Evolutionary conservation across 2,329 filamentous ascomycete genomes (phyloP), one percentile per base, ranked within the genome.

Genomic region (Onygenales sp.): DNA sequence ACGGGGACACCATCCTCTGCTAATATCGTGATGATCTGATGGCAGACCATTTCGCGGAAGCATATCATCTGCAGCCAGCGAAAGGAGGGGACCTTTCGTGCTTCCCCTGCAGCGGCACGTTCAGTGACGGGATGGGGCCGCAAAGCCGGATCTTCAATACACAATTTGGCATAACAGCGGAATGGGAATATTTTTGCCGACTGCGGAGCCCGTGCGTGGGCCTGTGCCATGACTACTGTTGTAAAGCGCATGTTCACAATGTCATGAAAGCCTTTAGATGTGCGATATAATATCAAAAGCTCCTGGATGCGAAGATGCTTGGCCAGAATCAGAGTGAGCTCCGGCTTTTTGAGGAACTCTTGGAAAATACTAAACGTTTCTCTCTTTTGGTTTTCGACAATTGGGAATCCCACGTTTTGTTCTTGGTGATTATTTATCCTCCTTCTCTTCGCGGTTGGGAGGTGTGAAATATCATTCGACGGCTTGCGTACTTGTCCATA

Each of bases 21-120:
- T 58, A 90, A 72, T 10, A 77, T 70, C 11, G 77, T 77, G n/a
- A 86, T 65, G 58, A 89, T 86, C 59, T 87, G 80, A 31, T 76
- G 70, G 55, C 80, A 75, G 37, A 75, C 75, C 40, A 73, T 70
- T 58, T 85, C 72, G 9, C 84, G 77, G 54, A 74, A 78, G 57
- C 80, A 66, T 0, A 88, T 74, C 78, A 92, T 83, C 53, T 79
- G 75, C 6, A 88, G 73, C 78, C 86, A 93, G 44, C 74, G 73
- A 47, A 92, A 71, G 6, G 79, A 77, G 0, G 87, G 86, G 1
- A 87, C 76, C 21, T 68, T 67, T 46, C 76, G 81, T 32, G 74
- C 64, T 33, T 71, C 55, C 3, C 65, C 59, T 52, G 53, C 52
- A 48, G 58, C 63, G 56, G 55, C 63, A 54, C 60, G 55, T 36